Evolutionary conservation across 306 rosid species (phyloP).

Genomic region (Spatholobus suberectus): DNA sequence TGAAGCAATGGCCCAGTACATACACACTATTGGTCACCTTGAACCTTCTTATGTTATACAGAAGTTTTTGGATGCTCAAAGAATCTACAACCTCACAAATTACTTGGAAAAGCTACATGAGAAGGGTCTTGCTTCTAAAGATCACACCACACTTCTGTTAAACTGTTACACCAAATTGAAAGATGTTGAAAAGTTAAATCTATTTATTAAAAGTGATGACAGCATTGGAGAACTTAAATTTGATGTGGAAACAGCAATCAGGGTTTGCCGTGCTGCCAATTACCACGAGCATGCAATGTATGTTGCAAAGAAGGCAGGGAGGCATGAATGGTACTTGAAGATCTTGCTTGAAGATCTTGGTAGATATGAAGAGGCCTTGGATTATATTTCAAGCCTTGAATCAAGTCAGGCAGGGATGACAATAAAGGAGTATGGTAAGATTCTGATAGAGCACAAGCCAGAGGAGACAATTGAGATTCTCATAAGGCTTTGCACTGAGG

Average conservation of each 20-base stretch:
- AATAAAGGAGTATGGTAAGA: constrained; percentile 96
- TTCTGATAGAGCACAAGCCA: constrained; percentile 94
- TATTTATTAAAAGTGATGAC: constrained; percentile 86
- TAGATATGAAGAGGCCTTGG: constrained; percentile 92
- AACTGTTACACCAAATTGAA: constrained; percentile 97
- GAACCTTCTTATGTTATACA: constrained; percentile 99
- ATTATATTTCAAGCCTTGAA: constrained; percentile 88
- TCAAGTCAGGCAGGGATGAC: constrained; percentile 92
- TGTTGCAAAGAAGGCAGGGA: constrained; percentile 95
- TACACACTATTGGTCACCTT: constrained; percentile 92
- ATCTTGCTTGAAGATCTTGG: constrained; percentile 99
- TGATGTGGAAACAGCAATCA: constrained; percentile 96
- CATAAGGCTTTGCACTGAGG: constrained; percentile 89
- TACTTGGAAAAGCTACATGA: constrained; percentile 97
- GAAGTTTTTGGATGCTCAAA: constrained; percentile 96
- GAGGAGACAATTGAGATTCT: constrained; percentile 90
- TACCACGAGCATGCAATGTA: constrained; percentile 99
- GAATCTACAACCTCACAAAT: constrained; percentile 95
- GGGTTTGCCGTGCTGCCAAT: constrained; percentile 98
- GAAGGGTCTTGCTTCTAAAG: constrained; percentile 98
- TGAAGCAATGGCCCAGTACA: constrained; percentile 96
- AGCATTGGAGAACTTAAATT: constrained; percentile 87
- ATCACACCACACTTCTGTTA: constrained; percentile 92
- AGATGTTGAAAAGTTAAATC: constrained; percentile 89
- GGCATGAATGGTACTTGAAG: constrained; percentile 96